A percentile compares a stretch with the other conserved stretches of the same genome.
Evolutionary conservation across 345 rosid genomes (phyloP).

Genomic region (Odontarrhena argentea): DNA sequence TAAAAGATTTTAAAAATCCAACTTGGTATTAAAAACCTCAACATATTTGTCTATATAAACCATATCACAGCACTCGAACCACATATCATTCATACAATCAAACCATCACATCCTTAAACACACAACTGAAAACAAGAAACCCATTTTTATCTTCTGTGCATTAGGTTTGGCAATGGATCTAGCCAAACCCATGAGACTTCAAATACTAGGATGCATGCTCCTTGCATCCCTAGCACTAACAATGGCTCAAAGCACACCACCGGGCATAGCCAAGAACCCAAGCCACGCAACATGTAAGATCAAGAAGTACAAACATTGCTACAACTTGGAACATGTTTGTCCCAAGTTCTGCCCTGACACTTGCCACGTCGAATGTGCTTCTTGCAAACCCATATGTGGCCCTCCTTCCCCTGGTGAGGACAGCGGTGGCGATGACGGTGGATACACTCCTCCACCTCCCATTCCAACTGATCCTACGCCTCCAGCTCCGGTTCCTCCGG

Average conservation of each 20-base stretch:
- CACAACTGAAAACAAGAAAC: slow-evolving; percentile 2
- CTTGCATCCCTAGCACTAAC: slow-evolving; percentile 40
- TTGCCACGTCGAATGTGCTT: slow-evolving; percentile 55
- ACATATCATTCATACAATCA: slow-evolving; percentile 13
- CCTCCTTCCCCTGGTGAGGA: slow-evolving; percentile 32
- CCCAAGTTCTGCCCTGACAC: slow-evolving; percentile 56
- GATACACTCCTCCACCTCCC: slow-evolving; percentile 35
- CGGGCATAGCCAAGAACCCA: slow-evolving; percentile 59
- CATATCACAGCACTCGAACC: slow-evolving; percentile 1
- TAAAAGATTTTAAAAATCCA: not conserved
- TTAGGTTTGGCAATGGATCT: slow-evolving; percentile 35
- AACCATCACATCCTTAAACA: slow-evolving; percentile 10
- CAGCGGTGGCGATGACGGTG: slow-evolving; percentile 6
- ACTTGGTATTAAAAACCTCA: slow-evolving; percentile 8
- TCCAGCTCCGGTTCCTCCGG: slow-evolving; percentile 18
- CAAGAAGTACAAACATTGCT: slow-evolving; percentile 53
- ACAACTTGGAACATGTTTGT: slow-evolving; percentile 54
- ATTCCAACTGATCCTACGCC: not conserved
- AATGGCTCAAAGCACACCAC: slow-evolving; percentile 47
- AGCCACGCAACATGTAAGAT: slow-evolving; percentile 50
- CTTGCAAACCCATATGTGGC: slow-evolving; percentile 57
- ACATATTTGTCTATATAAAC: slow-evolving; percentile 34
- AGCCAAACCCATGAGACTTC: slow-evolving; percentile 36
- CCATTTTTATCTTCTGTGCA: not conserved
- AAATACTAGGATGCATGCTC: slow-evolving; percentile 38